Percentiles rank a stretch among this genome's conserved stretches.
phyloP scores from a whole-genome alignment of 1,284 basidiomycete genomes.

The Ceratobasidium sp. region DNA sequence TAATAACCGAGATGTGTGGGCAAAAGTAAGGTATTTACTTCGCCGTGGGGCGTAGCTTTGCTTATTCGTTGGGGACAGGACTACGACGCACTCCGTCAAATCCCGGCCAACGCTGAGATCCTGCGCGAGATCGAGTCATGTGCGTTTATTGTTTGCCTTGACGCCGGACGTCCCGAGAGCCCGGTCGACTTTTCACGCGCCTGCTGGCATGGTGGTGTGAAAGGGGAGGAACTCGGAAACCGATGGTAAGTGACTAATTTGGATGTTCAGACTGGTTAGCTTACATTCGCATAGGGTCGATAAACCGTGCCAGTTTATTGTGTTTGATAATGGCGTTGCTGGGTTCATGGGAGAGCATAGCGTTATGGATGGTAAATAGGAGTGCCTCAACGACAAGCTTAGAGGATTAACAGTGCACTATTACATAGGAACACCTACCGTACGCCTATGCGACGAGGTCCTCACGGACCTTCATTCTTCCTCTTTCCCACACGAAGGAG shows the following conservation, averaged over 20 bases:
- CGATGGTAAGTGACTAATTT: constrained; percentile 64
- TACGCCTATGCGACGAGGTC: constrained; percentile 79
- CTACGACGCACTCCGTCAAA: constrained; percentile 67
- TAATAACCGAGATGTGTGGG: constrained; percentile 87
- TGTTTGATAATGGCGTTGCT: constrained; percentile 82
- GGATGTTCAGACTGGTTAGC: not conserved
- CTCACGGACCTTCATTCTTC: constrained; percentile 71
- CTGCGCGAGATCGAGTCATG: constrained; percentile 83
- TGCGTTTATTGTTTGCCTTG: constrained; percentile 86
- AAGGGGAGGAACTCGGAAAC: constrained; percentile 65
- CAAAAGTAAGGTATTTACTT: constrained; percentile 67
- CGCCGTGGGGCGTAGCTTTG: not conserved
- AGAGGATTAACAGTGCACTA: not conserved
- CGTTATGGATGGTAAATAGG: constrained; percentile 77
- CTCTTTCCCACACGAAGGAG: constrained; percentile 67
- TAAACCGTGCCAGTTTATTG: constrained; percentile 86
- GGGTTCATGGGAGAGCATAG: constrained; percentile 94
- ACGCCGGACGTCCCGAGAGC: constrained; percentile 69
- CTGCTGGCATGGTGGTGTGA: constrained; percentile 80
- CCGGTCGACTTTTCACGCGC: constrained; percentile 73
- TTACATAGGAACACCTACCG: constrained; percentile 68
- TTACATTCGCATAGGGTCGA: constrained; percentile 67
- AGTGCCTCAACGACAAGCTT: constrained; percentile 13
- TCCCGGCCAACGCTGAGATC: constrained; percentile 72
- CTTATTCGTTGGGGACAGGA: constrained; percentile 64